A percentile compares a stretch with the other conserved stretches of the same genome.
Evolutionary conservation across 805 yeast genomes (phyloP).

Genomic region (Priceomyces fermenticarens): DNA sequence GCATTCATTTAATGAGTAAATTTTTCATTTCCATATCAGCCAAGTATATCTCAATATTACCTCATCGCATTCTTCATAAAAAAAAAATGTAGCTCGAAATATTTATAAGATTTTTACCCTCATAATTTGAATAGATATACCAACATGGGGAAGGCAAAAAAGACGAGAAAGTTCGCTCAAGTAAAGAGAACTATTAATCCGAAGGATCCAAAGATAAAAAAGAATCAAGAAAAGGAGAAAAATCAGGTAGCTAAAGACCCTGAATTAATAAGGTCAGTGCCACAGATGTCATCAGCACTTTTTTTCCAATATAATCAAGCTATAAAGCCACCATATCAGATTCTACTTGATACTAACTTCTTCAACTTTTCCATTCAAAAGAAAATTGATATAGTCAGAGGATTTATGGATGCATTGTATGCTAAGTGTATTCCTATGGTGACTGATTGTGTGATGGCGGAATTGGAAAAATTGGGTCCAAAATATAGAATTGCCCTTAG

Average conservation of each 20-base stretch:
- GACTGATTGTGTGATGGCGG: constrained; percentile 98
- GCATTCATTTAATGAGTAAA: constrained; percentile 3
- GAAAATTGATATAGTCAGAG: constrained; percentile 90
- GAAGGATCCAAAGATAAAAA: constrained; percentile 62
- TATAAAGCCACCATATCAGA: constrained; percentile 97
- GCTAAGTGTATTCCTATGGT: constrained; percentile 95
- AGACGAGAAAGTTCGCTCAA: constrained; percentile 94
- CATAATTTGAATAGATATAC: neutral
- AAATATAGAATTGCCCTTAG: constrained; percentile 89
- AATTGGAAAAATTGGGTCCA: constrained; percentile 93
- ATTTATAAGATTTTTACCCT: neutral
- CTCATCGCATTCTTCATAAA: constrained; percentile 1
- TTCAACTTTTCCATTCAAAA: constrained; percentile 95
- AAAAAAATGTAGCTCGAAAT: neutral
- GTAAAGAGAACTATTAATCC: constrained; percentile 78
- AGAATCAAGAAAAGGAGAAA: constrained; percentile 34
- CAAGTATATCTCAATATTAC: neutral
- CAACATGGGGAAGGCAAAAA: constrained; percentile 91
- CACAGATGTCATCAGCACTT: constrained; percentile 93
- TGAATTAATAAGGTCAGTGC: constrained; percentile 54
- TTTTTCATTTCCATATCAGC: neutral
- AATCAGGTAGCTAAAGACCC: constrained; percentile 54
- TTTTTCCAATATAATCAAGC: constrained; percentile 94
- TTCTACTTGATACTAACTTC: constrained; percentile 92
- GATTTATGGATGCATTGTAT: constrained; percentile 92